phyloP scores from a whole-genome alignment of 2,329 filamentous ascomycete genomes.

The Pezicula neosporulosa region DNA sequence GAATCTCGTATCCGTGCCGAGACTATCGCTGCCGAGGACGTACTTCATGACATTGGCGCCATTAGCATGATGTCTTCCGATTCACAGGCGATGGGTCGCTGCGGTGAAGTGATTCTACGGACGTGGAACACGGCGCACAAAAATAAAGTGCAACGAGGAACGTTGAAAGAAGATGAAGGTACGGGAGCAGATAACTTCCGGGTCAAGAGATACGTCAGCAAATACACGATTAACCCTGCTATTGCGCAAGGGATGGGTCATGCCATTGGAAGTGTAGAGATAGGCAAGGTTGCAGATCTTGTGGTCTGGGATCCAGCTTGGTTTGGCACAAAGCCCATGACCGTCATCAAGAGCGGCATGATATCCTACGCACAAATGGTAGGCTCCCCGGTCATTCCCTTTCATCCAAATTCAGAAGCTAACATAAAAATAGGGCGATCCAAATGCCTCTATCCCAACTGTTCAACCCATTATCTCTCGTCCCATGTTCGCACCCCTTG shows the following conservation, averaged over 20 bases:
- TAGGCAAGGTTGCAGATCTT: slow-evolving; percentile 86
- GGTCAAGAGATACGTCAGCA: slow-evolving; percentile 89
- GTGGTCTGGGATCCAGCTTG: slow-evolving; percentile 81
- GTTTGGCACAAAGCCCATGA: slow-evolving; percentile 82
- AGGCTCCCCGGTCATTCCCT: slow-evolving; percentile 22
- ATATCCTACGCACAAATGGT: slow-evolving; percentile 84
- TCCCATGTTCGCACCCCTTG: slow-evolving; percentile 78
- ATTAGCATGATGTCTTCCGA: slow-evolving; percentile 98
- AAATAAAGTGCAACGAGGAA: slow-evolving; percentile 84
- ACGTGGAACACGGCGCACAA: slow-evolving; percentile 98
- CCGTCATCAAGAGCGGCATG: slow-evolving; percentile 84
- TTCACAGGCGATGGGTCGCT: slow-evolving; percentile 94
- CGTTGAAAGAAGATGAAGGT: slow-evolving; percentile 71
- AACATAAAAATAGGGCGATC: slow-evolving; percentile 57
- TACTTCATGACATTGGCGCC: slow-evolving; percentile 89
- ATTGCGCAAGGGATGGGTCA: slow-evolving; percentile 88
- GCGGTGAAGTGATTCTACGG: slow-evolving; percentile 86
- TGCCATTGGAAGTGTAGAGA: slow-evolving; percentile 80
- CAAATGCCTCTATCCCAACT: slow-evolving; percentile 82
- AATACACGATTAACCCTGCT: slow-evolving; percentile 95
- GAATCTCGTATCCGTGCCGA: slow-evolving; percentile 92
- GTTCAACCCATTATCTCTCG: slow-evolving; percentile 81
- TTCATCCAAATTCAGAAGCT: background rate
- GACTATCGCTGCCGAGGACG: slow-evolving; percentile 95
- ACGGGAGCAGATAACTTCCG: slow-evolving; percentile 84